Conservation (phyloP, 2,329 filamentous ascomycete genomes). For the Tolypocladium amazonense region DNA sequence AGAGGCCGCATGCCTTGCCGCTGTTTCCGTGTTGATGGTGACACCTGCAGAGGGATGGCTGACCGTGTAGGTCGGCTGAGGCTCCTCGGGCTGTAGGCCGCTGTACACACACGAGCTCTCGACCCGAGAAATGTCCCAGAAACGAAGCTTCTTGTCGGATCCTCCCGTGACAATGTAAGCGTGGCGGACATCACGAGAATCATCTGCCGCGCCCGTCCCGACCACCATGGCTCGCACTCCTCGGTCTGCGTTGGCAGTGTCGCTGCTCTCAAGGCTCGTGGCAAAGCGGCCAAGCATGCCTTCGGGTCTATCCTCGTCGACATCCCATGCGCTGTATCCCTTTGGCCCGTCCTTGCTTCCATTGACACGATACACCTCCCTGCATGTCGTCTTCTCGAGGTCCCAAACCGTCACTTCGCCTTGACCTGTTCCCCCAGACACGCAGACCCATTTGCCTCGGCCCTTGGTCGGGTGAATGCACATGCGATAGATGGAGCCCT, state of each 20-base stretch:
- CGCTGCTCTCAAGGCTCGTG: conserved; percentile 55
- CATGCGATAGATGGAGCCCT: conserved; percentile 69
- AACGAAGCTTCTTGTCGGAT: conserved; percentile 81
- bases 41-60: conserved; percentile 53
- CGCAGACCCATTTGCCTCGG: conserved; percentile 74
- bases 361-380: conserved; percentile 74
- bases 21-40: conserved; percentile 55
- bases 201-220: conserved; percentile 59
- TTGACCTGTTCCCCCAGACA: conserved; percentile 75
- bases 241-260: conserved; percentile 43
- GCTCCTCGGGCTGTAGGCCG: conserved; percentile 60
- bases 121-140: conserved; percentile 77
- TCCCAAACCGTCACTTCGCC: conserved; percentile 96
- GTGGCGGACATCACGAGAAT: conserved; percentile 62
- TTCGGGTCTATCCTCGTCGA: conserved; percentile 82
- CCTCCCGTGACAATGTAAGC: conserved; percentile 82
- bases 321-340: conserved; percentile 72
- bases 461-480: conserved; percentile 69
- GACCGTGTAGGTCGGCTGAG: conserved; percentile 61
- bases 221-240: conserved; percentile 68
- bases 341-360: conserved; percentile 49
- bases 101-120: conserved; percentile 75
- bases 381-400: conserved; percentile 77
- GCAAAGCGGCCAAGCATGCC: conserved; percentile 81
- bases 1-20: conserved; percentile 28